These are phyloP conservation scores for Rhizophagus clarus DNA, from an alignment of 192 early-diverging fungal genomes.

Conservation along the genomic window DNA sequence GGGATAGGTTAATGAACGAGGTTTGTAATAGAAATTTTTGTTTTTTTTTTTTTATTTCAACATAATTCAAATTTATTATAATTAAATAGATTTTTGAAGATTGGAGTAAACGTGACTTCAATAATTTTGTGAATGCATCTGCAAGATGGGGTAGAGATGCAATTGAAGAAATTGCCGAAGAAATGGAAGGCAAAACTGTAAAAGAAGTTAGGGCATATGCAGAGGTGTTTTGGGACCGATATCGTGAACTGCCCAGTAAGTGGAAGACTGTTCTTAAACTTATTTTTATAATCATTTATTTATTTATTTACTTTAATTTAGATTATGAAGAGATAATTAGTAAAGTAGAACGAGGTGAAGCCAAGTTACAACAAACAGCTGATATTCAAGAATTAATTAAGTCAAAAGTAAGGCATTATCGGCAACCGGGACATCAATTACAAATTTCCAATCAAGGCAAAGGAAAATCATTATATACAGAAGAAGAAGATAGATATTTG, in stretches of 20 bases:
- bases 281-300: background rate
- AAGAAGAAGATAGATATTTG: constrained; percentile 97
- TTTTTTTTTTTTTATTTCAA: background rate
- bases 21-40: constrained; percentile 17
- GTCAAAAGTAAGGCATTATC: constrained; percentile 72
- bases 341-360: constrained; percentile 90
- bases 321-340: constrained; percentile 86
- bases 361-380: constrained; percentile 70
- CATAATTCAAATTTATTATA: background rate
- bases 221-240: constrained; percentile 86
- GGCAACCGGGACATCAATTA: constrained; percentile 64
- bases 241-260: constrained; percentile 78
- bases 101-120: constrained; percentile 93
- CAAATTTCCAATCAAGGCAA: constrained; percentile 82
- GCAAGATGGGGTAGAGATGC: constrained; percentile 82
- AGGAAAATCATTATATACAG: constrained; percentile 84
- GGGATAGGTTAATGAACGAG: constrained; percentile 51
- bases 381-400: constrained; percentile 84
- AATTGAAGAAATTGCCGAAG: constrained; percentile 72
- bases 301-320: background rate
- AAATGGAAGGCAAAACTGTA: constrained; percentile 91
- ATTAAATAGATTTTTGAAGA: constrained; percentile 75
- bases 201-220: constrained; percentile 85
- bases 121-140: constrained; percentile 80
- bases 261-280: background rate